Base-by-base conservation (phyloP, 2,329 filamentous ascomycete species). In the Botrytis aclada region DNA sequence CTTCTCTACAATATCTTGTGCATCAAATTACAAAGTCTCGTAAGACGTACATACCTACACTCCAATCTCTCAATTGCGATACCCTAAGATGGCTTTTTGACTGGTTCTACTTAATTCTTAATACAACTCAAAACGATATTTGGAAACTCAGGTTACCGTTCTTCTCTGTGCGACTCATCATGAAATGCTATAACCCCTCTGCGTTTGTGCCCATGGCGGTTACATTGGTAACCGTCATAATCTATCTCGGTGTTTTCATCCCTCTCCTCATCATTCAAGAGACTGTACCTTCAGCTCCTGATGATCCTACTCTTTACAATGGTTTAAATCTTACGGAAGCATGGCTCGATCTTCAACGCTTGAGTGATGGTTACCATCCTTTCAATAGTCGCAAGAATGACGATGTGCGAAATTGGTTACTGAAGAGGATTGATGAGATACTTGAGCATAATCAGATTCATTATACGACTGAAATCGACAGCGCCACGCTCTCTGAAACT, bases 371-470 rank as follows among this genome's bases (percentile, higher is more conserved):
- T 1, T 96, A 92, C 80, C 96, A 97, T 81, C 95, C 96, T 0
- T 97, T 93, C 84, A 98, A 97, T 83, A 95, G 92, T 77, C 90
- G 86, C 74, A 86, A 88, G 74, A 98, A 98, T 81, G 95, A 97
- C 77, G 84, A 89, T 37, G 90, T 98, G 47, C 90, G 93, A 74
- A 84, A 88, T 47, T 98, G 92, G 86, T 84, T 98, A 47, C 84
- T 98, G 74, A 79, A 84, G 29, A 89, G 94, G 74, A 88, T 97
- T 73, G 84, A 90, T 74, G 84, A 87, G 54, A 96, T 97, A 74
- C 82, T 95, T 75, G 84, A 88, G 45, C 84, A 84, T 34, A 94
- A 92, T 80, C 83, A 83, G 3, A 85, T 87, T 18, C 77, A 83
- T 0, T 89, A 84, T 80, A 82, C 79, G 3, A 82, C 80, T 8